These are phyloP conservation scores for Didymella sp. DNA, from an alignment of 2,329 filamentous ascomycete genomes.

Conservation along the genomic window DNA sequence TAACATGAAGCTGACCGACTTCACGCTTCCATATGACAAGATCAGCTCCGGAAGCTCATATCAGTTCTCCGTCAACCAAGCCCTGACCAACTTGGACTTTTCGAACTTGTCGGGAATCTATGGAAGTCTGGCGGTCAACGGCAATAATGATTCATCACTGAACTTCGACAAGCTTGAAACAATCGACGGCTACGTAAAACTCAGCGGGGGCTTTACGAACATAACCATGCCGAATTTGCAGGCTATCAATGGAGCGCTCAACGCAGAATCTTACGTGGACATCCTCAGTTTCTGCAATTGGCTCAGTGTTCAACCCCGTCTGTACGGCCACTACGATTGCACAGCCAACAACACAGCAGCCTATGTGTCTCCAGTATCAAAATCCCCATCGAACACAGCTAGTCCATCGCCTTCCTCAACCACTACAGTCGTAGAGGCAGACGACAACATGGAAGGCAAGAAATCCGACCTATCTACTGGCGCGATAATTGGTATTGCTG, in stretches of 20 bases:
- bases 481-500: conserved; percentile 19
- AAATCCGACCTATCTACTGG: conserved; percentile 3
- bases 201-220: conserved; percentile 27
- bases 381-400: neutral
- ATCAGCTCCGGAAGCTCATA: conserved; percentile 26
- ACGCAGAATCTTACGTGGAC: conserved; percentile 23
- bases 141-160: conserved; percentile 15
- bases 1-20: conserved; percentile 24
- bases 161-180: conserved; percentile 24
- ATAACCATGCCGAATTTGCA: conserved; percentile 30
- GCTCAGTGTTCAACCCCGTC: conserved; percentile 12
- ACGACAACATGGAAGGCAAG: neutral
- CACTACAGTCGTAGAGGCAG: neutral
- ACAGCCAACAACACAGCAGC: conserved; percentile 17
- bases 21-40: conserved; percentile 23
- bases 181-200: conserved; percentile 27
- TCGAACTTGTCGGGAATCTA: conserved; percentile 20
- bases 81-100: conserved; percentile 19
- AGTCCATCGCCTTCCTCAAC: neutral
- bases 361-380: neutral
- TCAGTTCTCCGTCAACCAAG: conserved; percentile 21
- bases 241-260: conserved; percentile 24
- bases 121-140: conserved; percentile 25
- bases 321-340: conserved; percentile 29
- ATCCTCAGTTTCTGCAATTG: conserved; percentile 25